Base-by-base conservation (phyloP, 495 filamentous ascomycete genomes). In the Penicillium fimorum region DNA sequence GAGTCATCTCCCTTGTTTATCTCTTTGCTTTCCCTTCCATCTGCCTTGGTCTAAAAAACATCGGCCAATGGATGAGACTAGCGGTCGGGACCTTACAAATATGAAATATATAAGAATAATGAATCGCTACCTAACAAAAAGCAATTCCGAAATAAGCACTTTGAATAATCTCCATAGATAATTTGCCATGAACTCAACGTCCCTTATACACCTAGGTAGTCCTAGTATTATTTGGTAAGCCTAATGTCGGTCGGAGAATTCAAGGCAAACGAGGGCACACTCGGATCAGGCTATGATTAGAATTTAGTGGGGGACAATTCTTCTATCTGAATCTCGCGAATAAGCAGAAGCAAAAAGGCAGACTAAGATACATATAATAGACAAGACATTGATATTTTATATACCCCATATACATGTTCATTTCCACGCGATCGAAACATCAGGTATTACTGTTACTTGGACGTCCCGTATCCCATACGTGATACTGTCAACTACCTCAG, bases 401-500 rank as follows among this genome's bases (percentile, higher is more conserved):
- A 49, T 49, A 49, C 30, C 24, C 20, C 30, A 22, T 49, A 35
- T 37, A 37, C 12, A 13, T 22, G 22, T 40, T 40, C n/a, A 30
- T 38, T 53, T 53, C 50, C 50, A 53, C 49, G 38, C 1, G 12
- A 37, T 37, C 35, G n/a, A 38, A 38, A 30, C 24, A 52, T 37
- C 35, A 35, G 50, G 63, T 65, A 60, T 66, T 60, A 63, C 60
- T 59, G 53, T 55, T 50, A 50, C 61, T 56, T 38, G 42, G 25
- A 22, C 42, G 50, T 56, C 30, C 55, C 27, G 42, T 66, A 63
- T 50, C 37, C 46, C 38, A 38, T 65, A 63, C 65, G 43, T 55
- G 55, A 60, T 65, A 65, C 65, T 61, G 55, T 47, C 35, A 38
- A 38, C 37, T 41, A 50, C 35, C 15, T 48, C 50, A 38, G 22